Base-by-base conservation (phyloP, 306 rosid species). In the Lagenaria siceraria region DNA sequence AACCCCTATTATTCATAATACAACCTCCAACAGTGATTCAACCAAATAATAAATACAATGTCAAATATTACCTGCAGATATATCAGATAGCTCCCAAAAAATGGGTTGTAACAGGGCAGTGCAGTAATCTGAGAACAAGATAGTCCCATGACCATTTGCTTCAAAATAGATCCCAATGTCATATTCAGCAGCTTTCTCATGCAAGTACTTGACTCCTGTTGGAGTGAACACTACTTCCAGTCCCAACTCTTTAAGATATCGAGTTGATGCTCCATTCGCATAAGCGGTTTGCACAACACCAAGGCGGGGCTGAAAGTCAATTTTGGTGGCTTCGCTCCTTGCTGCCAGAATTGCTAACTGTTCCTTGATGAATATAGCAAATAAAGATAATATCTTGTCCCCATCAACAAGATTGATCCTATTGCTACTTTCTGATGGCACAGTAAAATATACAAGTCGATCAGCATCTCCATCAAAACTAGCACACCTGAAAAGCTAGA, bases 401-500 rank as follows among this genome's bases (percentile, higher is more conserved):
- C 98, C 97, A 73, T 95, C 96, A 80, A 90, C 87, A 54, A 95
- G 97, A 78, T 87, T 83, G 59, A 95, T 87, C 78, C 58, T 85
- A 48, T 65, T 77, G 83, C 83, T 85, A 84, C 86, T 76, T 83
- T 79, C 73, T 27, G 89, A 87, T 76, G 77, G 87, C 51, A 90
- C 89, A 74, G 65, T 80, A 81, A 95, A 95, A 81, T 95, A 95
- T 80, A 95, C 96, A 62, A 92, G 92, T 68, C 97, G 87, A 87
- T 95, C 97, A 18, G 97, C 98, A 86, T 95, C 98, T 81, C 98
- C 98, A 80, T 95, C 98, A 84, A 95, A 89, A 85, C 98, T 95
- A 76, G 89, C 96, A 82, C 97, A 92, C 94, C 98, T 90, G 94
- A 81, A 95, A 89, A 78, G 83, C 87, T 81, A 86, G 88, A 85